Evolutionary conservation across 2,329 filamentous ascomycete species (phyloP).

Genomic region (Exophiala xenobiotica): DNA sequence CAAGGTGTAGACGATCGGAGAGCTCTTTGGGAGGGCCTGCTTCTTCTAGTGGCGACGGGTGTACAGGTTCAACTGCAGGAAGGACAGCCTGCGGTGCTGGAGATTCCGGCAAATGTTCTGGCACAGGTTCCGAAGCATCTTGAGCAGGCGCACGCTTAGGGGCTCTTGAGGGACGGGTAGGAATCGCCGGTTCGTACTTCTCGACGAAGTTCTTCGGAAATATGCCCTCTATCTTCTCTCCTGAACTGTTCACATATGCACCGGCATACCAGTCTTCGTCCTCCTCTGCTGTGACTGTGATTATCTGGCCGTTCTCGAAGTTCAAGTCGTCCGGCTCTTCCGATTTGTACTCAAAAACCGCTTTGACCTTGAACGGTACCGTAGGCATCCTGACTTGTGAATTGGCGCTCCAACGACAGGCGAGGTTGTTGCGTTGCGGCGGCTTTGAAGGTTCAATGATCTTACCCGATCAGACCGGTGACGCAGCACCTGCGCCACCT

Average conservation of each 20-base stretch:
- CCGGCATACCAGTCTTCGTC: constrained; percentile 79
- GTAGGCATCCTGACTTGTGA: constrained; percentile 60
- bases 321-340: constrained; percentile 91
- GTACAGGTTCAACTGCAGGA: constrained; percentile 31
- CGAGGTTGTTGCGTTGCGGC: constrained; percentile 29
- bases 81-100: constrained; percentile 34
- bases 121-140: constrained; percentile 45
- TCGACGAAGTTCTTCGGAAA: constrained; percentile 99
- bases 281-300: constrained; percentile 89
- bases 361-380: constrained; percentile 87
- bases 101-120: constrained; percentile 29
- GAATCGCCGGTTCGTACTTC: constrained; percentile 86
- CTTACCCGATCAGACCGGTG: constrained; percentile 25
- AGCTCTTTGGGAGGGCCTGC: constrained; percentile 13
- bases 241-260: constrained; percentile 66
- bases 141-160: constrained; percentile 64
- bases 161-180: constrained; percentile 73
- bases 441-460: constrained; percentile 17
- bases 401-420: constrained; percentile 24
- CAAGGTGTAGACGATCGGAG: constrained; percentile 2
- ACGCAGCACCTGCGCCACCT: constrained; percentile 27
- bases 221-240: constrained; percentile 77
- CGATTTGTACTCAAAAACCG: constrained; percentile 90
- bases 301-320: constrained; percentile 81
- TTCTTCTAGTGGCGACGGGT: constrained; percentile 29